Evolutionary conservation across 1,284 basidiomycete species (phyloP).

Genomic region (Flammula alnicola): DNA sequence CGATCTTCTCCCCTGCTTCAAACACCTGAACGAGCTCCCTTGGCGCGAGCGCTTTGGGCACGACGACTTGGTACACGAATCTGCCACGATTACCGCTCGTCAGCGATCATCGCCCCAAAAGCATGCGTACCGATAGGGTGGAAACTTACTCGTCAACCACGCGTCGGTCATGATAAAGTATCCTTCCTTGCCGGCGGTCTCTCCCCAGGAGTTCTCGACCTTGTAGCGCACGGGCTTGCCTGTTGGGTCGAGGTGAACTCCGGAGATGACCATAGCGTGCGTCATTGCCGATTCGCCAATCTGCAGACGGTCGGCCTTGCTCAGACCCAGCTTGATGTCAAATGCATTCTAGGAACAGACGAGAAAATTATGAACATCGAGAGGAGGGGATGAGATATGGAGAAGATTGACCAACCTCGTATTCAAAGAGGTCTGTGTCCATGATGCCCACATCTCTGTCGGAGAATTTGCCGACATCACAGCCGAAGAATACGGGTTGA

Average conservation of each 20-base stretch:
- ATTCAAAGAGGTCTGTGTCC: slow-evolving; percentile 85
- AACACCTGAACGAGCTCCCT: slow-evolving; percentile 83
- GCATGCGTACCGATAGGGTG: slow-evolving; percentile 6
- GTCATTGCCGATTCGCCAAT: slow-evolving; percentile 89
- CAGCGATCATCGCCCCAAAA: background rate
- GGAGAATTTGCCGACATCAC: slow-evolving; percentile 85
- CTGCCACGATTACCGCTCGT: slow-evolving; percentile 37
- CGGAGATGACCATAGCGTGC: slow-evolving; percentile 93
- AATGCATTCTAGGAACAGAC: slow-evolving; percentile 51
- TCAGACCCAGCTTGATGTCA: slow-evolving; percentile 61
- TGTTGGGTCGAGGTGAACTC: slow-evolving; percentile 80
- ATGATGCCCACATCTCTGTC: slow-evolving; percentile 77
- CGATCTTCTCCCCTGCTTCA: slow-evolving; percentile 64
- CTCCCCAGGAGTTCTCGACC: slow-evolving; percentile 96
- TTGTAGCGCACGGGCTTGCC: slow-evolving; percentile 88
- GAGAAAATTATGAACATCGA: slow-evolving; percentile 9
- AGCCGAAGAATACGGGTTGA: slow-evolving; percentile 93
- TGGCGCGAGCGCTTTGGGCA: slow-evolving; percentile 79
- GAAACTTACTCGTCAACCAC: slow-evolving; percentile 85
- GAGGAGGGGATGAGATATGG: background rate
- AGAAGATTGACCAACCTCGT: slow-evolving; percentile 56
- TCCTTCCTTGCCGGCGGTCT: slow-evolving; percentile 81
- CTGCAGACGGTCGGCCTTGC: slow-evolving; percentile 86
- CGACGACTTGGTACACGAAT: slow-evolving; percentile 88
- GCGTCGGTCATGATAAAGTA: slow-evolving; percentile 91